Evolutionary conservation across 2,329 filamentous ascomycete genomes (phyloP), one percentile per base, ranked within the genome.

Genomic region (Alternaria tenuissima): DNA sequence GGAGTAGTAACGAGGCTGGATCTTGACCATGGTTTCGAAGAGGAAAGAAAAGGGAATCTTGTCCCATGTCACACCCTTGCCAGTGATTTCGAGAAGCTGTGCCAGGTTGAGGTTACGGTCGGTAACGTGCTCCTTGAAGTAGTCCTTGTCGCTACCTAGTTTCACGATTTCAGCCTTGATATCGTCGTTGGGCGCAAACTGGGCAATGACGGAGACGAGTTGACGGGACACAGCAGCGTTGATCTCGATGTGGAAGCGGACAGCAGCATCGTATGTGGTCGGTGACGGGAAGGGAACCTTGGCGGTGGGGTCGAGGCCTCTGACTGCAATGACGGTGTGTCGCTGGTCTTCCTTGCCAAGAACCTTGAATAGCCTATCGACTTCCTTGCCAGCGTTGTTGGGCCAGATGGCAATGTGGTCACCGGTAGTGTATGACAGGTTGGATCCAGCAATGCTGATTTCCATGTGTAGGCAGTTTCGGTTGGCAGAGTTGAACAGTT

Each of bases 351-450:
- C 81, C 41, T 97, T 86, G 64, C 88, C 93, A 66, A 96, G 86
- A 55, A 95, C 86, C 70, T 89, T 85, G 66, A 99, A 83, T 81
- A 99, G 93, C 55, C 93, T 89, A 73, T 98, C 93, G 46, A 97
- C 94, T 79, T 98, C 94, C 66, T 88, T 89, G 59, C 95, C 95
- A 59, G 95, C 85, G 79, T 99, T 99, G 52, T 93, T 97, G 38
- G 96, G 95, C 96, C 96, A 99, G 72, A 99, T 82, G 42, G 95
- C 95, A 75, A 99, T 91, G 80, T 99, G 96, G 77, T 99, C 96
- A 78, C 95, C 95, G 53, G 95, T 99, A 72, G 96, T 93, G 83
- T 99, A 99, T 44, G 87, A 88, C 64, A 99, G 84, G 78, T 96
- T 96, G 54, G 94, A 97, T 70, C 88, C 92, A 73, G 89, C 91